phyloP scores from a whole-genome alignment of 2,329 filamentous ascomycete genomes.

The Cladosporium sp. region DNA sequence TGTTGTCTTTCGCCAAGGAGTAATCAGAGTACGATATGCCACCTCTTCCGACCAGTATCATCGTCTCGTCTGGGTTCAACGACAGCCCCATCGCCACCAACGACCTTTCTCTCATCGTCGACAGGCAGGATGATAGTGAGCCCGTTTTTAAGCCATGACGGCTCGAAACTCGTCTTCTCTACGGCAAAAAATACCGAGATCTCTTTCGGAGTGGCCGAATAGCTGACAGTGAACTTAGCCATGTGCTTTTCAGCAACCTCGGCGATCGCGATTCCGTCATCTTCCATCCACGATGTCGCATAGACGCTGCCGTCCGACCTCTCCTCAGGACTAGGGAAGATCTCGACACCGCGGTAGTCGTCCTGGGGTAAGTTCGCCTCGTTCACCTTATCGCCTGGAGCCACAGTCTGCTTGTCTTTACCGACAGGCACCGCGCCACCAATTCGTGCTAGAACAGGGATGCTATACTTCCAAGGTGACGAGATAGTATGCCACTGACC shows the following conservation, averaged over 20 bases:
- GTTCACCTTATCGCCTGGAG: constrained; percentile 51
- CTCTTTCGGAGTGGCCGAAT: constrained; percentile 46
- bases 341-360: constrained; percentile 58
- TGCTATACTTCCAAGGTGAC: constrained; percentile 55
- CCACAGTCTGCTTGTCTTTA: constrained; percentile 52
- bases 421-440: constrained; percentile 58
- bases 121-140: constrained; percentile 53
- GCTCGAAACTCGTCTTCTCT: constrained; percentile 46
- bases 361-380: constrained; percentile 51
- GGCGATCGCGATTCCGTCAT: constrained; percentile 55
- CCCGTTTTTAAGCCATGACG: constrained; percentile 49
- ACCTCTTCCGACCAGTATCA: constrained; percentile 28
- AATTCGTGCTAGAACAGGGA: constrained; percentile 57
- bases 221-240: constrained; percentile 46
- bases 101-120: constrained; percentile 49
- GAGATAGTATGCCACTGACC: constrained; percentile 56
- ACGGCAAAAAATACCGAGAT: constrained; percentile 46
- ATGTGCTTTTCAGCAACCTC: constrained; percentile 35
- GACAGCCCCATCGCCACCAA: constrained; percentile 19
- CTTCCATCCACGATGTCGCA: constrained; percentile 54
- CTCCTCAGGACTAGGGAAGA: constrained; percentile 54
- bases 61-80: constrained; percentile 26
- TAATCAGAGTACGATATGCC: not conserved
- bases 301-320: constrained; percentile 36
- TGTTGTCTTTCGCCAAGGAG: not conserved